Evolutionary conservation across 805 yeast species (phyloP), one percentile per base, ranked within the genome.

Genomic region (Lachancea cidri): DNA sequence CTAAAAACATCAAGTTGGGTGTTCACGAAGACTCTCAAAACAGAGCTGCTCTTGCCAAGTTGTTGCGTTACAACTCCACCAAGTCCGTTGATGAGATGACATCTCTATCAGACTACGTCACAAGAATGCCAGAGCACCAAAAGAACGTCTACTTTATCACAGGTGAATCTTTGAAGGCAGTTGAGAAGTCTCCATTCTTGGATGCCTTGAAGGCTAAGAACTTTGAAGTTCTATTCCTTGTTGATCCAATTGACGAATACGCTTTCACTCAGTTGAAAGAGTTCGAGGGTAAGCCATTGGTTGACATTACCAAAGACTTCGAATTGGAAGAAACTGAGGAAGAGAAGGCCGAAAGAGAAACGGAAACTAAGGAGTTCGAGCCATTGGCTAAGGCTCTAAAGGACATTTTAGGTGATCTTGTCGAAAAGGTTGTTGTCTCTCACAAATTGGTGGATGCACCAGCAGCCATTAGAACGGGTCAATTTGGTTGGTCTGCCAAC

Each of bases 401-500:
- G 81, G 97, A 89, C 68, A 76, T 93, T 66, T 81, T 93, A 62
- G 98, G 98, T 66, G 98, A 93, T 62, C 91, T 86, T 75, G 98
- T 93, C 62, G 99, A 93, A 79, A 93, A 93, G 79, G 98, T 94
- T 72, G 88, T 89, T 66, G 96, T 93, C 53, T 88, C 98, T 53
- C 94, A 91, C 76, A 88, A 87, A 74, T 81, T 93, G 66, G 87
- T 89, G 60, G 97, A 89, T 65, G 89, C 98, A 45, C 99, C 99
- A 71, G 98, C 98, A 70, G 98, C 98, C 59, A 93, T 93, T 69
- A 88, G 98, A 81, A 93, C 98, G 57, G 98, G 97, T 58, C 98
- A 93, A 77, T 93, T 93, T 71, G 98, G 99, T 70, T 93, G 99
- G 99, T 93, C 98, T 57, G 99, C 99, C 64, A 93, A 93, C 80